Percentiles rank a stretch among this genome's conserved stretches.
Evolutionary conservation across 768 basidiomycete species (phyloP).

Genomic region (Tylopilus sp.): DNA sequence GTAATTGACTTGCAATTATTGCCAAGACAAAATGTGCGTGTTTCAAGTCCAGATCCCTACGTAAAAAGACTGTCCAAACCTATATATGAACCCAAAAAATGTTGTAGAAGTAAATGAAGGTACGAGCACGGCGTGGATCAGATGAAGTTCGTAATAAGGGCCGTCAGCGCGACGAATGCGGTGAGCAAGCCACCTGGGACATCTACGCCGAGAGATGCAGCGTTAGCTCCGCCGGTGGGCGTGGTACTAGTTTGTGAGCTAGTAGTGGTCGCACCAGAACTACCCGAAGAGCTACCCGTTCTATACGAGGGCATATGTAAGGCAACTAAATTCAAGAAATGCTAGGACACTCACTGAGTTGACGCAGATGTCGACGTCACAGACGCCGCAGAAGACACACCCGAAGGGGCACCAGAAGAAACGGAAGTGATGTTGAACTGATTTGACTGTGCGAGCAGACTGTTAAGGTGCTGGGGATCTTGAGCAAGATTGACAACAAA

Average conservation of each 20-base stretch:
- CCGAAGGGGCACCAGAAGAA: conserved; percentile 7
- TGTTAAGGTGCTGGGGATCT: conserved; percentile 40
- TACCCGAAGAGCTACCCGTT: neutral
- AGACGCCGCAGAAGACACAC: neutral
- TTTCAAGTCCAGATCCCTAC: neutral
- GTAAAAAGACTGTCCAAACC: neutral
- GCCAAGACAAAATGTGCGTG: neutral
- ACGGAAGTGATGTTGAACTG: conserved; percentile 49
- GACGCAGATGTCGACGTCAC: conserved; percentile 14
- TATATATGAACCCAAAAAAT: neutral
- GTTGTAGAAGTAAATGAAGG: neutral
- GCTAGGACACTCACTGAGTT: conserved; percentile 13
- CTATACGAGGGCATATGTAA: conserved; percentile 9
- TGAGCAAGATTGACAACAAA: conserved; percentile 75
- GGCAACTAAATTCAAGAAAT: neutral
- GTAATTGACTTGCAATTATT: too few species aligned
- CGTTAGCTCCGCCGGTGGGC: conserved; percentile 28
- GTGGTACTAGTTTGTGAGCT: conserved; percentile 26
- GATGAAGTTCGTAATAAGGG: conserved; percentile 25
- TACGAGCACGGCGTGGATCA: conserved; percentile 10
- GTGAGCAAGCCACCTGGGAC: conserved; percentile 32
- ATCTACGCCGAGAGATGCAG: conserved; percentile 29
- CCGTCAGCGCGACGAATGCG: conserved; percentile 35
- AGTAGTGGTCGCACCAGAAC: neutral
- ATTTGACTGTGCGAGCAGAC: conserved; percentile 68